Evolutionary conservation across 1,139 yeast genomes (phyloP), one percentile per base, ranked within the genome.

Genomic region (Yamadazyma taylorii): DNA sequence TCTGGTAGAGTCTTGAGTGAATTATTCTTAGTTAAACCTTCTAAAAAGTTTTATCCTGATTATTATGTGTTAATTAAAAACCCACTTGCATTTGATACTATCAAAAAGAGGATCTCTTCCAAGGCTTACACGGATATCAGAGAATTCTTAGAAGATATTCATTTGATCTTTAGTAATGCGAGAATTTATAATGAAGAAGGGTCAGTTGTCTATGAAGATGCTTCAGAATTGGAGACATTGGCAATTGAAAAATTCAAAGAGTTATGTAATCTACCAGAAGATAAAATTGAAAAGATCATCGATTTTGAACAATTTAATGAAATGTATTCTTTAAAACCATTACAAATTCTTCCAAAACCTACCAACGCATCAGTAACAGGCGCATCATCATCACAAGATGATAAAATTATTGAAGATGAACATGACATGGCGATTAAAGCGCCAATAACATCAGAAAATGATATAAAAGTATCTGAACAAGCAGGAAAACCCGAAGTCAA

Each of bases 141-240:
- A 25, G 90, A 84, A 47, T 75, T 85, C 41, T 61, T 81, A 38
- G 85, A 77, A 45, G 96, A 87, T 54, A 66, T 87, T 40, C 83
- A 82, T 47, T 71, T 81, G 49, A 85, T 90, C 78, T 85, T 86
- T 59, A 72, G 77, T 41, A 90, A 90, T 60, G 97, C 97, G 2
- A 73, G 82, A 45, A 76, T 78, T n/a, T 90, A 88, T 58, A 90
- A 90, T 53, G 94, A 88, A 53, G 96, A 86, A 56, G 96, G 95
- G 0, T 86, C 96, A 2, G 60, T 82, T 42, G 88, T 90, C 13
- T 86, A 81, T 51, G 74, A 78, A 41, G 96, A 89, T 61, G 95
- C 97, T 1, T 63, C 73, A 27, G 70, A 65, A 16, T 63, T 90
- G 48, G 92, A 87, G 55, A 60, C 66, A 10, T 57, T 78, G 39